A percentile compares a stretch with the other conserved stretches of the same genome.
Conservation (phyloP, 2,329 filamentous ascomycete species). For the Claviceps monticola region DNA sequence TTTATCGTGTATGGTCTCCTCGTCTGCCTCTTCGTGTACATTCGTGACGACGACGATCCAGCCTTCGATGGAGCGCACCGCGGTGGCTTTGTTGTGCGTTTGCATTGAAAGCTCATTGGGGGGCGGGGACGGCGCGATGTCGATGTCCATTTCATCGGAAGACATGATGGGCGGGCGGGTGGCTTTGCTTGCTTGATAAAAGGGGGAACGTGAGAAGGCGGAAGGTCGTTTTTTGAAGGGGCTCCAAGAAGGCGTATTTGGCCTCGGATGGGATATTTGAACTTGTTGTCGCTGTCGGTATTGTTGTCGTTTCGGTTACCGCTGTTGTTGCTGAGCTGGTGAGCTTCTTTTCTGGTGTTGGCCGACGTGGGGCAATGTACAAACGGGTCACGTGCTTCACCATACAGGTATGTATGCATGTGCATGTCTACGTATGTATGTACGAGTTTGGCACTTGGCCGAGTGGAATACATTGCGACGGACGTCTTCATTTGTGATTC, state of each 20-base stretch:
- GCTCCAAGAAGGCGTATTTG: too few relatives aligned
- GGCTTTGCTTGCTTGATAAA: neutral
- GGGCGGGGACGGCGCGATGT: constrained; percentile 27
- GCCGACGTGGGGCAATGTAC: neutral
- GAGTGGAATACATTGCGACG: too few relatives aligned
- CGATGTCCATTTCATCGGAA: constrained; percentile 47
- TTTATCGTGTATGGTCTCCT: constrained; percentile 68
- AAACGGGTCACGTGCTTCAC: neutral
- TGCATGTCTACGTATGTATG: too few relatives aligned
- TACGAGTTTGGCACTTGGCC: too few relatives aligned
- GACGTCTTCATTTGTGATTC: too few relatives aligned
- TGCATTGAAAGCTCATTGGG: constrained; percentile 51
- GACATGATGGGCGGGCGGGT: constrained; percentile 25
- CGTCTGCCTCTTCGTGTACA: constrained; percentile 74
- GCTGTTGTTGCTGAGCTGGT: neutral
- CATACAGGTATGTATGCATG: neutral
- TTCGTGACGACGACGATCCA: constrained; percentile 84
- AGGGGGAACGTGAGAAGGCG: neutral
- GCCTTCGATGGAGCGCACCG: constrained; percentile 75
- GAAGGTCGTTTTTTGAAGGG: too few relatives aligned
- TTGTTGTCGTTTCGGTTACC: neutral
- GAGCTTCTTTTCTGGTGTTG: neutral
- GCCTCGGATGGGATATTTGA: neutral
- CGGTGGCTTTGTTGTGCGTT: constrained; percentile 60
- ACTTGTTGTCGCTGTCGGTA: neutral